These are phyloP conservation scores for Aspergillus glaucus DNA, from an alignment of 2,329 filamentous ascomycete species.

Conservation along the genomic window DNA sequence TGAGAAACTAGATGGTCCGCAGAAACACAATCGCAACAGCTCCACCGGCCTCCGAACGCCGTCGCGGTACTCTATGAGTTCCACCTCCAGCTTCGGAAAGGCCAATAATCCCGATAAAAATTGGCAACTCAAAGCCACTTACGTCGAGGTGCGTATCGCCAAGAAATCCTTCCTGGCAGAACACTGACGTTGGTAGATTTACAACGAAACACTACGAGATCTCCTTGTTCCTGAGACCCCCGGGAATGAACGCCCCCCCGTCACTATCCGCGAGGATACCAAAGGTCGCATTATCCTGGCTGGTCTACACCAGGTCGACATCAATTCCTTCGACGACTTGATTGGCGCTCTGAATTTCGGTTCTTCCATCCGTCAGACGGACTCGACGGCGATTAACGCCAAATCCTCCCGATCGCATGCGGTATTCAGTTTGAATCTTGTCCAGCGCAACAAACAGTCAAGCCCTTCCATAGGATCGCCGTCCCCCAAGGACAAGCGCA, in stretches of 20 bases:
- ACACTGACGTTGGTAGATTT: slow-evolving; percentile 57
- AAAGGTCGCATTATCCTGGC: slow-evolving; percentile 94
- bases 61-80: slow-evolving; percentile 64
- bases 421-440: slow-evolving; percentile 89
- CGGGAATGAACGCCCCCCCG: slow-evolving; percentile 62
- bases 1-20: slow-evolving; percentile 66
- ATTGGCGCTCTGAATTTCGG: slow-evolving; percentile 86
- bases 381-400: slow-evolving; percentile 94
- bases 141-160: slow-evolving; percentile 58
- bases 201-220: slow-evolving; percentile 93
- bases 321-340: slow-evolving; percentile 87
- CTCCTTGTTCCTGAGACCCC: slow-evolving; percentile 74
- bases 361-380: slow-evolving; percentile 89
- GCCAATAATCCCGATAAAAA: slow-evolving; percentile 56
- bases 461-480: slow-evolving; percentile 29
- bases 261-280: slow-evolving; percentile 89
- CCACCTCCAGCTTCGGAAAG: slow-evolving; percentile 43
- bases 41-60: slow-evolving; percentile 76
- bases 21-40: slow-evolving; percentile 53
- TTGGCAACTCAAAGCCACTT: slow-evolving; percentile 91
- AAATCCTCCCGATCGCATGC: slow-evolving; percentile 97
- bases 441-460: slow-evolving; percentile 59
- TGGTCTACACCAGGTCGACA: slow-evolving; percentile 77
- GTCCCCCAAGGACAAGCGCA: slow-evolving; percentile 68
- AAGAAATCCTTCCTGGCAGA: background rate